These are phyloP conservation scores for Fusarium pseudograminearum DNA, from an alignment of 2,329 filamentous ascomycete genomes.

Conservation along the genomic window DNA sequence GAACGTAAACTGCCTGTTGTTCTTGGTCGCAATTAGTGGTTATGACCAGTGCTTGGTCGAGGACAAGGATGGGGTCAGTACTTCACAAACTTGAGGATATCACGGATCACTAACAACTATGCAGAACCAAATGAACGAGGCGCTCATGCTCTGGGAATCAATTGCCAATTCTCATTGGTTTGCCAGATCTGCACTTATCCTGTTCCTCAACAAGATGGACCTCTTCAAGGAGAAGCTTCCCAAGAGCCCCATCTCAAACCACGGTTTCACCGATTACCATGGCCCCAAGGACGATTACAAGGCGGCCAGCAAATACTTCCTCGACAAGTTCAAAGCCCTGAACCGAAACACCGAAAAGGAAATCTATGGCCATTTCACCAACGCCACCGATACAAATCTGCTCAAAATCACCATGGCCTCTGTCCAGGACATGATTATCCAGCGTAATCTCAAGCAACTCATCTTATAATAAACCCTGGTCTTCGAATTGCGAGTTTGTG, in stretches of 20 bases:
- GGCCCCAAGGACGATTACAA: slow-evolving; percentile 78
- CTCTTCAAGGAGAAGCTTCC: slow-evolving; percentile 82
- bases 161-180: slow-evolving; percentile 91
- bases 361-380: slow-evolving; percentile 73
- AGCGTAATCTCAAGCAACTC: slow-evolving; percentile 83
- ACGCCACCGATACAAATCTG: slow-evolving; percentile 76
- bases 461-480: slow-evolving; percentile 58
- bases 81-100: not conserved
- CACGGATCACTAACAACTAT: slow-evolving; percentile 18
- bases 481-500: slow-evolving; percentile 2
- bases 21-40: slow-evolving; percentile 93
- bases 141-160: slow-evolving; percentile 87
- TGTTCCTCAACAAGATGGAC: slow-evolving; percentile 91
- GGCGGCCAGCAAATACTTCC: slow-evolving; percentile 82
- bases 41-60: slow-evolving; percentile 97
- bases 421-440: slow-evolving; percentile 89
- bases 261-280: slow-evolving; percentile 83
- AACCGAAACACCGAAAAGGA: slow-evolving; percentile 76
- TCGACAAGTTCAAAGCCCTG: slow-evolving; percentile 82
- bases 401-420: slow-evolving; percentile 89
- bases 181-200: slow-evolving; percentile 81
- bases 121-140: slow-evolving; percentile 92
- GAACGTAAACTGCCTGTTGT: slow-evolving; percentile 95
- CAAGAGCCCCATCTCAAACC: slow-evolving; percentile 76
- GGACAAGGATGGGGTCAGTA: slow-evolving; percentile 90